Evolutionary conservation across 1,284 basidiomycete genomes (phyloP), one percentile per base, ranked within the genome.

Genomic region (Leccinum glutinopallens): DNA sequence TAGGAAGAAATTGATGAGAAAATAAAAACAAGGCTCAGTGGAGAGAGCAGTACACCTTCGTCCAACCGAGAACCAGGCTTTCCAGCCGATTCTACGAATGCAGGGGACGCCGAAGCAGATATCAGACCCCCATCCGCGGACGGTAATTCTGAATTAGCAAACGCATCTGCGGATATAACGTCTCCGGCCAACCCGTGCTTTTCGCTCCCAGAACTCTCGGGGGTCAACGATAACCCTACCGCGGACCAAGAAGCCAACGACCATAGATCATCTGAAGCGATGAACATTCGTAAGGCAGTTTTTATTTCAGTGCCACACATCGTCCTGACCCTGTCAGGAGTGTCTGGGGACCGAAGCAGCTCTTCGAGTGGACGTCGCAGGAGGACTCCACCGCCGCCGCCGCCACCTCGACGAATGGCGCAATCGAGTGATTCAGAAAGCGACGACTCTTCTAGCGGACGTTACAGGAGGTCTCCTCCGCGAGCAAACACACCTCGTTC

Each of bases 1-100:
- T 54, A 73, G 69, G 58, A 60, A 12, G 46, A 60, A n/a, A 63
- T 71, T 1, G 37, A 29, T 4, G 25, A 25, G 10, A 64, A 60
- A 54, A 0, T 61, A 4, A 69, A 62, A 58, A 39, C 39, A 22
- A 57, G 39, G 19, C 5, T 70, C 15, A 17, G 1, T 6, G 55
- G 60, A 10, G 57, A 9, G 22, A 39, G 56, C 17, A 59, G 22
- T n/a, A 58, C n/a, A 19, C 49, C 55, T 13, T 25, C 41, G 2
- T 29, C n/a, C 17, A 32, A 9, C 17, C 29, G n/a, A 29, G 39
- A 19, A 25, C 49, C 15, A 25, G n/a, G n/a, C n/a, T n/a, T 39
- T 9, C 32, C 41, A 8, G 17, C 57, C 8, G 3, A 39, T 35
- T 7, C 1, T 54, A 43, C 17, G 32, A 32, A 35, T 37, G 32